phyloP scores from a whole-genome alignment of 1,284 basidiomycete species.

The Sporisorium exsertum region DNA sequence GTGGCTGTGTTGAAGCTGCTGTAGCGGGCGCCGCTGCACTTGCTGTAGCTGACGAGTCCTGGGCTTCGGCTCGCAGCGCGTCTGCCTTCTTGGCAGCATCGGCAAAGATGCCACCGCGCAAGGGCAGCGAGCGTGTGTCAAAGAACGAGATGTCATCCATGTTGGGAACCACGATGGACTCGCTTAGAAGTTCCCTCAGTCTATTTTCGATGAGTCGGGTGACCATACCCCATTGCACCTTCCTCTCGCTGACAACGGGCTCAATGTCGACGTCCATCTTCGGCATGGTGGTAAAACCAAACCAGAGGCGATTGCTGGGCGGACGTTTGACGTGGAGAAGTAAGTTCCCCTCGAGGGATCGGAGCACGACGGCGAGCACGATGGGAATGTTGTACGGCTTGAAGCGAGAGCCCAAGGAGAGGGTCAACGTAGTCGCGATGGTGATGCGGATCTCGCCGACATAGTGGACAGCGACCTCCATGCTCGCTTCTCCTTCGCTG shows the following conservation, averaged over 20 bases:
- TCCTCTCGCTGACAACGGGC: constrained; percentile 89
- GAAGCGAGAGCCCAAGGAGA: constrained; percentile 79
- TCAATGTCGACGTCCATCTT: constrained; percentile 89
- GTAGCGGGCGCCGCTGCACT: constrained; percentile 7
- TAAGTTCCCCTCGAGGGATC: constrained; percentile 89
- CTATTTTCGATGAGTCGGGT: constrained; percentile 87
- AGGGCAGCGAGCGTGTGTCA: constrained; percentile 75
- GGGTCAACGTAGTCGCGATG: constrained; percentile 86
- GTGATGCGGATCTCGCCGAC: constrained; percentile 89
- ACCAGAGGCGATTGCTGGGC: constrained; percentile 95
- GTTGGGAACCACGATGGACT: constrained; percentile 93
- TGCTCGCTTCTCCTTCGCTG: constrained; percentile 86
- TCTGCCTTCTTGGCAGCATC: constrained; percentile 74
- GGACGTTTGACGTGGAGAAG: constrained; percentile 92
- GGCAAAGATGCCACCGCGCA: constrained; percentile 90
- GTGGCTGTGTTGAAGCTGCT: constrained; percentile 7
- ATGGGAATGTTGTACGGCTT: constrained; percentile 90
- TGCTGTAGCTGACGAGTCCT: constrained; percentile 4
- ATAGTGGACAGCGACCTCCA: constrained; percentile 86
- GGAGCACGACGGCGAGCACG: constrained; percentile 84
- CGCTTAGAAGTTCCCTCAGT: constrained; percentile 86
- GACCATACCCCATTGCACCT: constrained; percentile 93
- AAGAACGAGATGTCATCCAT: constrained; percentile 99
- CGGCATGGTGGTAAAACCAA: constrained; percentile 93
- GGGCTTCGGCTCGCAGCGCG: constrained; percentile 12